Conservation (phyloP, 306 rosid species). For the Trifolium pratense region DNA sequence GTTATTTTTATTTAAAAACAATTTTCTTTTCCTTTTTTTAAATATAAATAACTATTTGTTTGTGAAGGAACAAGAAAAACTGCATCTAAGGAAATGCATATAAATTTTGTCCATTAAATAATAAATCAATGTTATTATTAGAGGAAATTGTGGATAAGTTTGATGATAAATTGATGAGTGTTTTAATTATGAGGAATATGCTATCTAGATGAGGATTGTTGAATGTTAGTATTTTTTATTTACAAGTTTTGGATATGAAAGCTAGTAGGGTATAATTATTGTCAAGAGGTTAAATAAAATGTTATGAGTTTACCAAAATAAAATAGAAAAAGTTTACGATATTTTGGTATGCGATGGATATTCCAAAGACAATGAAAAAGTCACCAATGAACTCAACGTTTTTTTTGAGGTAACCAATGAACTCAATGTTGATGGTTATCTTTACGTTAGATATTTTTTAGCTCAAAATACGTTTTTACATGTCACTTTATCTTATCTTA, state of each 20-base stretch:
- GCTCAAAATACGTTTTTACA: no score
- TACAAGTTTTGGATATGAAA: constrained; percentile 9
- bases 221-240: neutral
- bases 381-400: neutral
- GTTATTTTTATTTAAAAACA: no score
- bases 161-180: constrained; percentile 12
- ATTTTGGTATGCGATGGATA: neutral
- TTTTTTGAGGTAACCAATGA: no score
- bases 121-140: neutral
- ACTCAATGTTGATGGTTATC: neutral
- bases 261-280: neutral
- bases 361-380: neutral
- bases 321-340: neutral
- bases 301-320: neutral
- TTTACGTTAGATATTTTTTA: neutral
- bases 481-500: neutral
- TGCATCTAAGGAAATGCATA: no score
- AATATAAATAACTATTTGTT: no score
- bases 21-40: no score
- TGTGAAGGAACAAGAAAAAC: no score
- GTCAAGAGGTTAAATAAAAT: constrained; percentile 5
- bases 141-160: constrained; percentile 5
- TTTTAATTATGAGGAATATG: constrained; percentile 9
- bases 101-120: no score
- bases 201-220: constrained; percentile 14